A percentile compares a stretch with the other conserved stretches of the same genome.
Conservation (phyloP, 2,329 filamentous ascomycete genomes). For the Xylaria sp. region DNA sequence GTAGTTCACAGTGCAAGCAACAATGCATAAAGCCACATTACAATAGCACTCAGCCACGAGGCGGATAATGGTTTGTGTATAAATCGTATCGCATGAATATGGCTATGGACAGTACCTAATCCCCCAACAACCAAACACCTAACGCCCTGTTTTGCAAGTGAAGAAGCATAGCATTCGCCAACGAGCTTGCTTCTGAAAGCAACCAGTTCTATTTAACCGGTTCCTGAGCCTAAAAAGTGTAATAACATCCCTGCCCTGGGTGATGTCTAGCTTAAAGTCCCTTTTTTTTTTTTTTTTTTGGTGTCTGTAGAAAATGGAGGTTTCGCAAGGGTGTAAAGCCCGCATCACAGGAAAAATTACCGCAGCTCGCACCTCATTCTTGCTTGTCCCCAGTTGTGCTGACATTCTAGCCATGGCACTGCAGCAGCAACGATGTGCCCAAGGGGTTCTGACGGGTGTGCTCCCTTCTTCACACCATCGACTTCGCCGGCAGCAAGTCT, state of each 20-base stretch:
- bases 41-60: not conserved
- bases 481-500: no score
- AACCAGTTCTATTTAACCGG: no score
- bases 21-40: not conserved
- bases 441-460: no score
- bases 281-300: not conserved
- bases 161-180: not conserved
- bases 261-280: not conserved
- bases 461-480: no score
- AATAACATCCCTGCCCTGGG: not conserved
- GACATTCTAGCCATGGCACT: not conserved
- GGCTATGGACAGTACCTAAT: not conserved
- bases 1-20: not conserved
- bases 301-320: not conserved
- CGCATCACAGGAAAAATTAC: not conserved
- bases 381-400: not conserved
- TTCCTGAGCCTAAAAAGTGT: not conserved
- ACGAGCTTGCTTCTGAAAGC: not conserved
- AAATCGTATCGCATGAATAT: conserved; percentile 17
- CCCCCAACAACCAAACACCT: not conserved
- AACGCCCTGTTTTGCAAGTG: not conserved
- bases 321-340: not conserved
- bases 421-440: not conserved
- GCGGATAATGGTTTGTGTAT: not conserved
- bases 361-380: not conserved